Evolutionary conservation across 768 basidiomycete species (phyloP).

Genomic region (Mycena venus): DNA sequence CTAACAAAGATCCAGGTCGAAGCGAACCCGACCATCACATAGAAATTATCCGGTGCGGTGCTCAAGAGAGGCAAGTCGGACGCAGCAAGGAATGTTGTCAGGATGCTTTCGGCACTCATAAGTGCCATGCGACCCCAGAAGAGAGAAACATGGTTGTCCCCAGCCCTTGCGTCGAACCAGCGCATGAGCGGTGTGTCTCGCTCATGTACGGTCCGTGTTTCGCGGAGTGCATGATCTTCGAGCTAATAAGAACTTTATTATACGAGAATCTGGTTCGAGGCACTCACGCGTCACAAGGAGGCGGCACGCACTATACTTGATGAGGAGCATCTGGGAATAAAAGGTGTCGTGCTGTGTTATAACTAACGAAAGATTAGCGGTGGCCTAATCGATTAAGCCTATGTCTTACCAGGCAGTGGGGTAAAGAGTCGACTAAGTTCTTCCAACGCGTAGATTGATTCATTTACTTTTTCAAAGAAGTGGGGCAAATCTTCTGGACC

Average conservation of each 20-base stretch:
- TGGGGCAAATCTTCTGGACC: constrained; percentile 40
- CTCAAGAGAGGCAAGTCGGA: constrained; percentile 50
- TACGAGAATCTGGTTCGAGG: neutral
- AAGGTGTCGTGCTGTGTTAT: constrained; percentile 57
- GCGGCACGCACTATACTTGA: constrained; percentile 56
- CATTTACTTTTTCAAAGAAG: constrained; percentile 51
- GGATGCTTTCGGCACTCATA: constrained; percentile 50
- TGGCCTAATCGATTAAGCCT: neutral
- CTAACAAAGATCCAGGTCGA: constrained; percentile 57
- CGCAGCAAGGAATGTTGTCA: constrained; percentile 49
- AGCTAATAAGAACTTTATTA: neutral
- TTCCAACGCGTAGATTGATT: constrained; percentile 49
- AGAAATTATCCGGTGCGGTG: constrained; percentile 57
- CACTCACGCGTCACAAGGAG: constrained; percentile 46
- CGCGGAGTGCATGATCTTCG: constrained; percentile 47
- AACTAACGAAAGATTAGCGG: constrained; percentile 49
- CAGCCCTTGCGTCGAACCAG: constrained; percentile 51
- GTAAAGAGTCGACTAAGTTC: constrained; percentile 51
- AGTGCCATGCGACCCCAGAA: constrained; percentile 56
- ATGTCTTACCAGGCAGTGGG: constrained; percentile 53
- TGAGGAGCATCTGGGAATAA: constrained; percentile 55
- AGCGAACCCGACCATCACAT: constrained; percentile 57
- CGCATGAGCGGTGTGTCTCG: constrained; percentile 36
- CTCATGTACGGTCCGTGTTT: constrained; percentile 32
- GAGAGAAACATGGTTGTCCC: constrained; percentile 46